phyloP scores from a whole-genome alignment of 192 early-diverging fungal species.

The Entomortierella beljakovae region DNA sequence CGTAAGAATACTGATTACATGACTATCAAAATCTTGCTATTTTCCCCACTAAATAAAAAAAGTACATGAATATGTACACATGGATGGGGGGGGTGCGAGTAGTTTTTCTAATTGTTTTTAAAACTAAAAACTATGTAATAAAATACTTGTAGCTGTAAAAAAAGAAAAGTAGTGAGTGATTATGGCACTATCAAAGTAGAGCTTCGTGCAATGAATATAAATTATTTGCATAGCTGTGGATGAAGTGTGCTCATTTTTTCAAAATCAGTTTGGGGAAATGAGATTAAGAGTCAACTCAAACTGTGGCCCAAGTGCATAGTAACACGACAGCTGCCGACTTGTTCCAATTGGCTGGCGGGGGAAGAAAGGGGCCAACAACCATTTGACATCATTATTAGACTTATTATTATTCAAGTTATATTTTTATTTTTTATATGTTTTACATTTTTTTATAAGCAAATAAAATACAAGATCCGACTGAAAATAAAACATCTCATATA shows the following conservation, averaged over 20 bases:
- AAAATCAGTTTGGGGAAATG: background rate
- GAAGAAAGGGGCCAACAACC: slow-evolving; percentile 3
- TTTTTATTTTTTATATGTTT: background rate
- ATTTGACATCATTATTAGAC: slow-evolving; percentile 4
- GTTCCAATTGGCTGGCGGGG: slow-evolving; percentile 22
- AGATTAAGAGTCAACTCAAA: background rate
- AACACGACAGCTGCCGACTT: slow-evolving; percentile 13
- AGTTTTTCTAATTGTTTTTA: too few relatives aligned
- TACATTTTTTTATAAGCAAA: background rate
- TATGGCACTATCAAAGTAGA: too few relatives aligned
- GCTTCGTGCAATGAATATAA: too few relatives aligned
- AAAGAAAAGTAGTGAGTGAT: too few relatives aligned
- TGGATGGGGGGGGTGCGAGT: too few relatives aligned
- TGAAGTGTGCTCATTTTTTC: background rate
- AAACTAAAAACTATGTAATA: too few relatives aligned
- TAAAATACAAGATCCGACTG: background rate
- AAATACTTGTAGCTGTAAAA: too few relatives aligned
- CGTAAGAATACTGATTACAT: background rate
- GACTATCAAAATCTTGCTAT: background rate
- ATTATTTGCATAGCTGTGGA: too few relatives aligned
- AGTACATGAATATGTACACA: too few relatives aligned
- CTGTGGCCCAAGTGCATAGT: slow-evolving; percentile 8
- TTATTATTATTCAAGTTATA: too few relatives aligned
- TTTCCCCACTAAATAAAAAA: too few relatives aligned
- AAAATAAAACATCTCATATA: too few relatives aligned